These are phyloP conservation scores for Kingdonia uniflora DNA, from an alignment of 164 flowering plant species.

Conservation along the genomic window DNA sequence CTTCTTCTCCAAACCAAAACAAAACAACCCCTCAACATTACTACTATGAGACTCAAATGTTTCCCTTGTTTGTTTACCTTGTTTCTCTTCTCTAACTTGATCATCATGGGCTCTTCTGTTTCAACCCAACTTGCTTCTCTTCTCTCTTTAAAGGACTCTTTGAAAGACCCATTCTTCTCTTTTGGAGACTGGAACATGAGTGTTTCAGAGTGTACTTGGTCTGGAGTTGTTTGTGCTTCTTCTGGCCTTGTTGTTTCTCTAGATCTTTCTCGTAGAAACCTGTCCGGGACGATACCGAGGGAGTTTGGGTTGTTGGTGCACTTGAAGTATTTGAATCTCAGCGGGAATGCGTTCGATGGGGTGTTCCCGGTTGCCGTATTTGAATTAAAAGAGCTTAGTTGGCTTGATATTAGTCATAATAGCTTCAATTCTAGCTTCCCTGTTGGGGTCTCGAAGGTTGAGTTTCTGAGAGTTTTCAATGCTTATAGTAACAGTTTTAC, in stretches of 20 bases:
- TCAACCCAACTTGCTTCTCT: slow-evolving; percentile 45
- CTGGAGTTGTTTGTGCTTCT: slow-evolving; percentile 61
- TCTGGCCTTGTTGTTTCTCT: slow-evolving; percentile 31
- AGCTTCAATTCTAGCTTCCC: slow-evolving; percentile 58
- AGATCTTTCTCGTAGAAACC: slow-evolving; percentile 67
- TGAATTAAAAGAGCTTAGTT: slow-evolving; percentile 32
- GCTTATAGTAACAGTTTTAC: slow-evolving; percentile 83
- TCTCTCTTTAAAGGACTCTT: slow-evolving; percentile 56
- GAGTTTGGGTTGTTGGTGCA: slow-evolving; percentile 33
- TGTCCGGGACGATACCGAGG: slow-evolving; percentile 56
- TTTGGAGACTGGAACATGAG: slow-evolving; percentile 53
- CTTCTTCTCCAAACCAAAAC: slow-evolving; percentile 14
- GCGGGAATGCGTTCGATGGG: slow-evolving; percentile 60
- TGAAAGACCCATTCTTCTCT: slow-evolving; percentile 46
- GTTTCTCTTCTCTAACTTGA: neutral
- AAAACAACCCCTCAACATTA: slow-evolving; percentile 11
- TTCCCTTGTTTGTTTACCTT: slow-evolving; percentile 7
- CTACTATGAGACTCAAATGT: slow-evolving; percentile 31
- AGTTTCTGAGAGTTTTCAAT: slow-evolving; percentile 32
- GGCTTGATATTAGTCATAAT: slow-evolving; percentile 78
- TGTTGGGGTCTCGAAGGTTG: slow-evolving; percentile 47
- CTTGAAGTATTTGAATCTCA: slow-evolving; percentile 53
- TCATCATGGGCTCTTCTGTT: neutral
- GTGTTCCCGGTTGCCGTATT: slow-evolving; percentile 44
- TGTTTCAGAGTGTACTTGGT: slow-evolving; percentile 72